Percentiles rank a stretch among this genome's conserved stretches.
Evolutionary conservation across 257 asterid genomes (phyloP).

Genomic region (Scutellaria baicalensis): DNA sequence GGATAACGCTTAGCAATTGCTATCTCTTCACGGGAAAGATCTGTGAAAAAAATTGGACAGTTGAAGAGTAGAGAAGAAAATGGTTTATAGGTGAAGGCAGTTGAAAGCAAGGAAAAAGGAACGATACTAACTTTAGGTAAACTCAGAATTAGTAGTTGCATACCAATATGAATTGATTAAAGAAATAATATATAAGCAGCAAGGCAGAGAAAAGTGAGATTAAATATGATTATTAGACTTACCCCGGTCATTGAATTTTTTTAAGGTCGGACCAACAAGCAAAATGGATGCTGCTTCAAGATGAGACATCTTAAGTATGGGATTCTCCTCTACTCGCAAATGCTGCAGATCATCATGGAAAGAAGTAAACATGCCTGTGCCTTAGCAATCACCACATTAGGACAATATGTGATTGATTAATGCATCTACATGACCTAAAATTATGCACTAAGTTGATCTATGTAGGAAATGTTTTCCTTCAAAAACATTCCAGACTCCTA

Average conservation of each 20-base stretch:
- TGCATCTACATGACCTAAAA: background rate
- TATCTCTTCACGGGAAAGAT: slow-evolving; percentile 81
- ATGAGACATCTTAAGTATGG: slow-evolving; percentile 88
- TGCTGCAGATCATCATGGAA: slow-evolving; percentile 54
- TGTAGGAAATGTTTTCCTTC: background rate
- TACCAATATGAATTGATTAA: background rate
- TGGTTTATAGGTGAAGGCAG: too few species aligned
- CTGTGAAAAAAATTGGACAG: slow-evolving; percentile 34
- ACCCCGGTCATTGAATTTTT: slow-evolving; percentile 97
- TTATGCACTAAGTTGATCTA: background rate
- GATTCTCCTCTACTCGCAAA: slow-evolving; percentile 98
- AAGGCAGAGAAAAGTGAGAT: background rate
- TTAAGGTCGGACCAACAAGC: slow-evolving; percentile 93
- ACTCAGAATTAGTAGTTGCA: background rate
- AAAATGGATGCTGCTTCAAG: slow-evolving; percentile 90
- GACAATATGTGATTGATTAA: background rate
- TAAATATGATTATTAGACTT: slow-evolving; percentile 10
- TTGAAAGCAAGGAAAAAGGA: background rate
- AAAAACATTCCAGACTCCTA: background rate
- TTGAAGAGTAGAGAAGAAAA: slow-evolving; percentile 4
- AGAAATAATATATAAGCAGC: background rate
- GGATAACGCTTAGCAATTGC: slow-evolving; percentile 87
- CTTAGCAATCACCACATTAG: background rate
- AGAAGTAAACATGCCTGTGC: background rate
- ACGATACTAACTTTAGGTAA: background rate